A percentile compares a stretch with the other conserved stretches of the same genome.
phyloP scores from a whole-genome alignment of 768 basidiomycete species.

The Chalciporus chontae region DNA sequence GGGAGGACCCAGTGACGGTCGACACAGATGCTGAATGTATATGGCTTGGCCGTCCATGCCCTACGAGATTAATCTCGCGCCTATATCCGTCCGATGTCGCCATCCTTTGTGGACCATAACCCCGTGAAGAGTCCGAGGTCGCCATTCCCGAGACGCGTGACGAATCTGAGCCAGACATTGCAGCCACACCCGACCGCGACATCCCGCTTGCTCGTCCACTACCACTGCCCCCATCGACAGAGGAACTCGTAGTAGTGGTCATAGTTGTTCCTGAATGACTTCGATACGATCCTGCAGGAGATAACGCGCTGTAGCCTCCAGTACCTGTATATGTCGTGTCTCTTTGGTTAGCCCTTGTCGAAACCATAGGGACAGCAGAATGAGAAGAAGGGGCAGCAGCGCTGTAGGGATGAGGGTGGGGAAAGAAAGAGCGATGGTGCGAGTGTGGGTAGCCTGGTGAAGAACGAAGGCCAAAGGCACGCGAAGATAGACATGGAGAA shows the following conservation, averaged over 20 bases:
- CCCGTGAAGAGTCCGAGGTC: background rate
- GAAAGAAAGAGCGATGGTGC: background rate
- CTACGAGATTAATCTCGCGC: background rate
- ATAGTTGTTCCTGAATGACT: conserved; percentile 20
- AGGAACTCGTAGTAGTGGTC: conserved; percentile 17
- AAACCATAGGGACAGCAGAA: background rate
- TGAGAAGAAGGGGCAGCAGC: background rate
- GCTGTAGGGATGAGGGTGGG: background rate
- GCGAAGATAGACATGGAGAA: background rate
- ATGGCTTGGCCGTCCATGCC: conserved; percentile 5
- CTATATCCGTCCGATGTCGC: background rate
- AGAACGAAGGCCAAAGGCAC: background rate
- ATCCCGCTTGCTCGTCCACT: conserved; percentile 11
- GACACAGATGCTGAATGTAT: conserved; percentile 23
- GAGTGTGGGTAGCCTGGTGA: background rate
- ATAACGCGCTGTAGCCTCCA: conserved; percentile 14
- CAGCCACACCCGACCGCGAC: conserved; percentile 6
- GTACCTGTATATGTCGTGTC: conserved; percentile 10
- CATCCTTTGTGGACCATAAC: background rate
- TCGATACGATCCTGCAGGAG: conserved; percentile 23
- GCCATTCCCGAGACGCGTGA: conserved; percentile 8
- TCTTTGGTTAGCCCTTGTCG: conserved; percentile 11
- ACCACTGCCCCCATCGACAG: conserved; percentile 14
- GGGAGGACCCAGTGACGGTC: conserved; percentile 22
- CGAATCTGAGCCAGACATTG: conserved; percentile 7